Conservation (phyloP, 345 rosid species). For the Pelargonium nanum region DNA sequence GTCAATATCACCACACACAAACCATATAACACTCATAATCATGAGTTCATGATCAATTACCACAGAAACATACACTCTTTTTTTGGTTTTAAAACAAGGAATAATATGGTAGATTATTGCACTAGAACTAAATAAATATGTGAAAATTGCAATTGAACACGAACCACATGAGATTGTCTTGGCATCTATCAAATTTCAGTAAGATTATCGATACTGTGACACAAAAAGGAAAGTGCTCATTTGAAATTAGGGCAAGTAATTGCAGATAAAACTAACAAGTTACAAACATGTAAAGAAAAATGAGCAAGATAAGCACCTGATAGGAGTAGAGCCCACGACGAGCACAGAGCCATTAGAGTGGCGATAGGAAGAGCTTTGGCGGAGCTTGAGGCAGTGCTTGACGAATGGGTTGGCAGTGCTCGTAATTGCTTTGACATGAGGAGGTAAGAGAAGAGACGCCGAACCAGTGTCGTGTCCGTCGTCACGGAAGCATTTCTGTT, state of each 20-base stretch:
- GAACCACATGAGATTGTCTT: too few relatives aligned
- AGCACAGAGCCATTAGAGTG: conserved; percentile 66
- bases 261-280: neutral
- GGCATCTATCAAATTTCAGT: neutral
- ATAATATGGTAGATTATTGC: too few relatives aligned
- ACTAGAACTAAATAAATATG: too few relatives aligned
- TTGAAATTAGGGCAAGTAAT: neutral
- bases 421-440: conserved; percentile 40
- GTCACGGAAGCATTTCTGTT: neutral
- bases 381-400: conserved; percentile 84
- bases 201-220: neutral
- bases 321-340: conserved; percentile 70
- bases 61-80: too few relatives aligned
- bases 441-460: conserved; percentile 19
- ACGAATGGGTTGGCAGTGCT: conserved; percentile 80
- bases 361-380: conserved; percentile 70
- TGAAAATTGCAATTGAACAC: too few relatives aligned
- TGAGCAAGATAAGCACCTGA: conserved; percentile 32
- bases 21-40: neutral
- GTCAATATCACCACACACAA: conserved; percentile 2
- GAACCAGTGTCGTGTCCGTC: neutral
- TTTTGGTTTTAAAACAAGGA: too few relatives aligned
- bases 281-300: neutral
- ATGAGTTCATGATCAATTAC: neutral
- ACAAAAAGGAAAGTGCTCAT: neutral